Percentiles rank a stretch among this genome's conserved stretches.
Evolutionary conservation across 768 basidiomycete species (phyloP).

Genomic region (Roridomyces roridus): DNA sequence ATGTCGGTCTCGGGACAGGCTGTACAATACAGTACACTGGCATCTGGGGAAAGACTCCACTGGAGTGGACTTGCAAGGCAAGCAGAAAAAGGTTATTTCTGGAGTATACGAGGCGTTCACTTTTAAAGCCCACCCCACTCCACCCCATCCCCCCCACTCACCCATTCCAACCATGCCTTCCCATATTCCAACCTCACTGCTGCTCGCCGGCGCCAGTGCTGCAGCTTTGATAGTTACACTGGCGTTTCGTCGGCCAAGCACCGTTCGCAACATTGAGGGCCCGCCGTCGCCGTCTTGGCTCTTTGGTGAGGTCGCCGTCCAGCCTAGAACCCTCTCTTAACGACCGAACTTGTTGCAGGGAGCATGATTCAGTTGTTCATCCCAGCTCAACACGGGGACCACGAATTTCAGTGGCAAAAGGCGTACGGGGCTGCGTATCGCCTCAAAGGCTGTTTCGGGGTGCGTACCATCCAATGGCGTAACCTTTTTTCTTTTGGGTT

Average conservation of each 20-base stretch:
- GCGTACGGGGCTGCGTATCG: neutral
- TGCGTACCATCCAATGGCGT: neutral
- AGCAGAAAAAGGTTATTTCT: no score
- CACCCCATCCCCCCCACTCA: no score
- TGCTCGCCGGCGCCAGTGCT: no score
- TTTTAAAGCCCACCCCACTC: no score
- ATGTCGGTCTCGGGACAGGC: no score
- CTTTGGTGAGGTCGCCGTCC: neutral
- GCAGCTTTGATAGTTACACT: no score
- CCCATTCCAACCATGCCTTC: no score
- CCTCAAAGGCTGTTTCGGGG: conserved; percentile 9
- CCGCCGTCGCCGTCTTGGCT: conserved; percentile 12
- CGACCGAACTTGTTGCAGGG: neutral
- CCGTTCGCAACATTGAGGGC: neutral
- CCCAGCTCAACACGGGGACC: neutral
- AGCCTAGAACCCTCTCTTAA: neutral
- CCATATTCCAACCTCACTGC: no score
- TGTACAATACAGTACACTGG: no score
- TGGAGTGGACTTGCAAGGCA: no score
- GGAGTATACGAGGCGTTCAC: no score
- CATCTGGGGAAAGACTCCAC: no score
- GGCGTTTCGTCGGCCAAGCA: neutral
- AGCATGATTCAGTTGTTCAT: neutral
- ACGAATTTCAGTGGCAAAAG: conserved; percentile 7
- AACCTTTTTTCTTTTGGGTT: neutral